phyloP scores from a whole-genome alignment of 2,329 filamentous ascomycete genomes.

The Magnaporthales sp. region DNA sequence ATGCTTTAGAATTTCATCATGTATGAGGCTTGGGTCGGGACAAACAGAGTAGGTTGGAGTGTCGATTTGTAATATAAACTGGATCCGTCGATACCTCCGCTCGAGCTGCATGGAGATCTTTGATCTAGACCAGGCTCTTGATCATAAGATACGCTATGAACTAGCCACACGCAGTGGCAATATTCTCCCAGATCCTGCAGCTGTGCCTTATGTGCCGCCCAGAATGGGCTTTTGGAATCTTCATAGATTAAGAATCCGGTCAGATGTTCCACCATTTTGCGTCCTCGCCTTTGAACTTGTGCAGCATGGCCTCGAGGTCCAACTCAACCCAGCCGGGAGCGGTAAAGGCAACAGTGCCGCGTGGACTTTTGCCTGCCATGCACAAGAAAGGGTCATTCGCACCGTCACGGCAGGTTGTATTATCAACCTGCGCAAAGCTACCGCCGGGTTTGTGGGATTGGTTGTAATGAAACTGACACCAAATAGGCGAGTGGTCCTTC shows the following conservation, averaged over 20 bases:
- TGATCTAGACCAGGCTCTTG: neutral
- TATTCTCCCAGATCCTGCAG: neutral
- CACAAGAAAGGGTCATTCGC: neutral
- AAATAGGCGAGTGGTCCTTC: conserved; percentile 24
- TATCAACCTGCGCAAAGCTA: neutral
- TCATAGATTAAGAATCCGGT: no score
- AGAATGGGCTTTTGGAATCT: no score
- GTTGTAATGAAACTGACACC: conserved; percentile 31
- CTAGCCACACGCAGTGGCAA: neutral
- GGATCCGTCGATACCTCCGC: neutral
- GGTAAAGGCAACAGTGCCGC: neutral
- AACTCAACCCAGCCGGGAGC: neutral
- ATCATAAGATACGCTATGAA: neutral
- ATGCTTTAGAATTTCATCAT: neutral
- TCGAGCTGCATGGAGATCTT: neutral
- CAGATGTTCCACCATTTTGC: conserved; percentile 6
- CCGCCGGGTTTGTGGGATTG: neutral
- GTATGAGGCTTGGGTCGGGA: neutral
- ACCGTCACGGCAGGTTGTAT: neutral
- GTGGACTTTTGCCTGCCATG: neutral
- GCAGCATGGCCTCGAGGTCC: neutral
- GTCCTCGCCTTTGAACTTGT: neutral
- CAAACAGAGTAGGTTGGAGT: neutral
- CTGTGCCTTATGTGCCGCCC: neutral
- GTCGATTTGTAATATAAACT: neutral